These are phyloP conservation scores for Picea engelmannii DNA, from an alignment of 83 land plant genomes.

Conservation along the genomic window DNA sequence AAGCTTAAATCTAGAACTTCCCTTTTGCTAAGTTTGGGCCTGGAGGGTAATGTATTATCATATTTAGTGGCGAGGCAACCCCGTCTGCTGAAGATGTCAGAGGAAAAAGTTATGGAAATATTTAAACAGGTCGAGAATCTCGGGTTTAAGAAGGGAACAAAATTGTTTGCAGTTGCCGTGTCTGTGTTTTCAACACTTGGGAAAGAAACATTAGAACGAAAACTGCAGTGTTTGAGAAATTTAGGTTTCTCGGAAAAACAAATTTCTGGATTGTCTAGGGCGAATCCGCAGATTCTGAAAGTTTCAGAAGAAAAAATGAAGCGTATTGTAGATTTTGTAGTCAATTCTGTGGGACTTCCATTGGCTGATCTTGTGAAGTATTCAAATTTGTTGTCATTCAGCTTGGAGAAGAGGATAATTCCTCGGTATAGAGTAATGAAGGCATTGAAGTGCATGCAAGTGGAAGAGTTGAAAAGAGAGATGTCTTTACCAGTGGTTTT, in stretches of 20 bases:
- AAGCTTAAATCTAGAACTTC: neutral
- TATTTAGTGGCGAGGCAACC: neutral
- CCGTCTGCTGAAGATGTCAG: neutral
- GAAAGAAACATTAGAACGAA: neutral
- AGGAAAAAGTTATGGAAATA: neutral
- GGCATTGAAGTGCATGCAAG: too few species aligned
- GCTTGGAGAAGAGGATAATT: too few species aligned
- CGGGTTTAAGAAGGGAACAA: neutral
- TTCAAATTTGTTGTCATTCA: too few species aligned
- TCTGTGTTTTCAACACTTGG: neutral
- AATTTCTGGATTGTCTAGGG: neutral
- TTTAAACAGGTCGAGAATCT: neutral
- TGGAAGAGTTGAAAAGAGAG: too few species aligned
- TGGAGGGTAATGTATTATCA: neutral
- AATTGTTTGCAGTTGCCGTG: neutral
- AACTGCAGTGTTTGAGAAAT: too few species aligned
- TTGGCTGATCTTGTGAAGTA: too few species aligned
- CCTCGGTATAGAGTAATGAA: too few species aligned
- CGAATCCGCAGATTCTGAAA: neutral
- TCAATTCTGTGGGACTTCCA: conserved; percentile 2
- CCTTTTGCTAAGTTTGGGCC: too few species aligned
- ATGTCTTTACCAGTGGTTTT: neutral
- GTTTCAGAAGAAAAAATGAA: conserved; percentile 18
- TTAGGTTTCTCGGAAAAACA: neutral
- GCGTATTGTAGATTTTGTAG: conserved; percentile 18